Percentiles rank a stretch among this genome's conserved stretches.
phyloP scores from a whole-genome alignment of 495 filamentous ascomycete species.

The Hyaloscypha hepaticicola region DNA sequence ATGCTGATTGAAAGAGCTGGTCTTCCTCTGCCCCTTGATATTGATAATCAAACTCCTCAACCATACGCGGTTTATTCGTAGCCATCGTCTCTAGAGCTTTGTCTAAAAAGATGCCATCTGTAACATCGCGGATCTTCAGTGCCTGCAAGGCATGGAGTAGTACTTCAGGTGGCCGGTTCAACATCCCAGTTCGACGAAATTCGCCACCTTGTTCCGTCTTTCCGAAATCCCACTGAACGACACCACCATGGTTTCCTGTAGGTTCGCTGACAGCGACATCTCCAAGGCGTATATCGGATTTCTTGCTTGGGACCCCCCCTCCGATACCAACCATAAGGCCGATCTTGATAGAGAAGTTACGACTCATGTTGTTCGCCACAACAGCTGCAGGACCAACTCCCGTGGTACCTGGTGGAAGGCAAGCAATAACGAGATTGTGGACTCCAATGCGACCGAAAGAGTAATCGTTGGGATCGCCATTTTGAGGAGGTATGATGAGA shows the following conservation, averaged over 20 bases:
- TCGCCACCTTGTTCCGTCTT: slow-evolving; percentile 32
- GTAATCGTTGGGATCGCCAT: slow-evolving; percentile 38
- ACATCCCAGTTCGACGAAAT: slow-evolving; percentile 37
- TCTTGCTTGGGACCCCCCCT: slow-evolving; percentile 36
- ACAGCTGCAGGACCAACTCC: slow-evolving; percentile 36
- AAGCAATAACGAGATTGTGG: slow-evolving; percentile 46
- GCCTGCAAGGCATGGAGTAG: slow-evolving; percentile 13
- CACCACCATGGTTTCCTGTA: slow-evolving; percentile 33
- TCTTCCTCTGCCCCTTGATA: slow-evolving; percentile 35
- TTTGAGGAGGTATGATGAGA: slow-evolving; percentile 16
- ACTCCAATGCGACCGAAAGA: slow-evolving; percentile 42
- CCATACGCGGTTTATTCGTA: slow-evolving; percentile 15
- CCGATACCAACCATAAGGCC: slow-evolving; percentile 44
- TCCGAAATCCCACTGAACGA: slow-evolving; percentile 45
- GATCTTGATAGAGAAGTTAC: slow-evolving; percentile 40
- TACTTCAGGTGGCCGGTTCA: slow-evolving; percentile 37
- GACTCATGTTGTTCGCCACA: slow-evolving; percentile 36
- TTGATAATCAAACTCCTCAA: neutral
- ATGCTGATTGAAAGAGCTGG: slow-evolving; percentile 32
- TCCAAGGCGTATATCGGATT: slow-evolving; percentile 28
- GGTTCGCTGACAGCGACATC: slow-evolving; percentile 31
- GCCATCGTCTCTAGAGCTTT: slow-evolving; percentile 1
- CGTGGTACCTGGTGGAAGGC: slow-evolving; percentile 37
- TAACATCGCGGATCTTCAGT: slow-evolving; percentile 1
- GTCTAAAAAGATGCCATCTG: slow-evolving; percentile 8